Percentiles rank a stretch among this genome's conserved stretches.
These are phyloP conservation scores for Pyrrhoderma lamaoense DNA, from an alignment of 1,284 basidiomycete genomes.

Conservation along the genomic window DNA sequence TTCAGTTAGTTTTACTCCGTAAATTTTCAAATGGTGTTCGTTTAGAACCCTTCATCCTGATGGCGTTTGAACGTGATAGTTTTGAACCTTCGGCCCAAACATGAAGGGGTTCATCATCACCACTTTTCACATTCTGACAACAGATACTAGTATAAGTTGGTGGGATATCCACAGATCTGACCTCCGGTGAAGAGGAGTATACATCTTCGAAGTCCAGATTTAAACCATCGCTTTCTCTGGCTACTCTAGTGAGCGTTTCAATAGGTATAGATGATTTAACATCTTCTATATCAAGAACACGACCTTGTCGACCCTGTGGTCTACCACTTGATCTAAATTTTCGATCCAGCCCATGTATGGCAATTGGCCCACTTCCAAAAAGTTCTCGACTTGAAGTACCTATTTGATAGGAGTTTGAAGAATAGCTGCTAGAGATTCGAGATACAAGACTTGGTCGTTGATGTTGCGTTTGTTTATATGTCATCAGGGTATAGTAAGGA, in stretches of 20 bases:
- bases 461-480: not conserved
- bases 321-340: conserved; percentile 7
- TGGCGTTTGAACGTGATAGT: conserved; percentile 8
- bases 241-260: conserved; percentile 7
- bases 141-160: conserved; percentile 16
- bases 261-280: not conserved
- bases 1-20: not conserved
- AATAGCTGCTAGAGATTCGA: conserved; percentile 8
- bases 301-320: conserved; percentile 1
- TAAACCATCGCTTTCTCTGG: conserved; percentile 9
- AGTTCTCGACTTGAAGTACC: conserved; percentile 1
- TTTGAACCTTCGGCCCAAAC: not conserved
- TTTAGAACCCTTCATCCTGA: not conserved
- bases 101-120: too few species aligned
- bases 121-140: not conserved
- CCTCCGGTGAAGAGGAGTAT: not conserved
- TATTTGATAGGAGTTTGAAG: not conserved
- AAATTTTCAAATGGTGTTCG: not conserved
- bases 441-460: conserved; percentile 1
- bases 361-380: conserved; percentile 1
- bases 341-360: conserved; percentile 3
- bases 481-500: not conserved
- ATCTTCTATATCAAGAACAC: not conserved
- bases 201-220: conserved; percentile 3
- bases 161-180: conserved; percentile 10